Conservation (phyloP, 768 basidiomycete genomes). For the Hortiboletus campestris region DNA sequence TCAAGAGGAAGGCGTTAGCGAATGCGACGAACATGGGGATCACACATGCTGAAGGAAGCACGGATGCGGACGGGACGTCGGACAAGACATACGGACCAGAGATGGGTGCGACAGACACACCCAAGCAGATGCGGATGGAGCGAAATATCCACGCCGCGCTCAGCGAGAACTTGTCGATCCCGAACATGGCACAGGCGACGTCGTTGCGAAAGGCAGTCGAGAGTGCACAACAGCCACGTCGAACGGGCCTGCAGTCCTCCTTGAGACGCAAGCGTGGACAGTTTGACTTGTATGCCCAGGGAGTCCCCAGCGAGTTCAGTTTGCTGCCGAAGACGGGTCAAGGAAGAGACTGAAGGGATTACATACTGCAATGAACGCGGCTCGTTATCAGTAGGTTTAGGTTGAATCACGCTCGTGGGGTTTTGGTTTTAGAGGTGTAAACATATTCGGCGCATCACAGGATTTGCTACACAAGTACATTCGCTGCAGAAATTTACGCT, state of each 20-base stretch:
- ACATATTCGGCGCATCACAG: too few species aligned
- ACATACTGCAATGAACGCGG: too few species aligned
- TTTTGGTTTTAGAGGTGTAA: too few species aligned
- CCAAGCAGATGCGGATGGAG: conserved; percentile 11
- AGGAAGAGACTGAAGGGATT: neutral
- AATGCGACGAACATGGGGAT: conserved; percentile 11
- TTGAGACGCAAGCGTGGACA: conserved; percentile 9
- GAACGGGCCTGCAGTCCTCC: neutral
- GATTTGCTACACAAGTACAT: too few species aligned
- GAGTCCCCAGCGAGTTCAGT: conserved; percentile 15
- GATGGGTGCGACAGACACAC: neutral
- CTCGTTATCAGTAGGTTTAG: too few species aligned
- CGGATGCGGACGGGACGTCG: neutral
- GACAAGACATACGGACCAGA: neutral
- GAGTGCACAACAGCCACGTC: neutral
- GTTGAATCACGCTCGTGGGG: too few species aligned
- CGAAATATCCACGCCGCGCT: conserved; percentile 7
- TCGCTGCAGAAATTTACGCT: too few species aligned
- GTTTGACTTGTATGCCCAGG: conserved; percentile 16
- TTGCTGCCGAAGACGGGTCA: conserved; percentile 4
- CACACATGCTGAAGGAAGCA: neutral
- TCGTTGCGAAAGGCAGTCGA: conserved; percentile 7
- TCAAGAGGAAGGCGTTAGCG: conserved; percentile 13
- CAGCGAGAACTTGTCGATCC: conserved; percentile 20
- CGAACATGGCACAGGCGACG: conserved; percentile 8